Conservation (phyloP, 208 protist genomes). For the Trichomonas vaginalis region DNA sequence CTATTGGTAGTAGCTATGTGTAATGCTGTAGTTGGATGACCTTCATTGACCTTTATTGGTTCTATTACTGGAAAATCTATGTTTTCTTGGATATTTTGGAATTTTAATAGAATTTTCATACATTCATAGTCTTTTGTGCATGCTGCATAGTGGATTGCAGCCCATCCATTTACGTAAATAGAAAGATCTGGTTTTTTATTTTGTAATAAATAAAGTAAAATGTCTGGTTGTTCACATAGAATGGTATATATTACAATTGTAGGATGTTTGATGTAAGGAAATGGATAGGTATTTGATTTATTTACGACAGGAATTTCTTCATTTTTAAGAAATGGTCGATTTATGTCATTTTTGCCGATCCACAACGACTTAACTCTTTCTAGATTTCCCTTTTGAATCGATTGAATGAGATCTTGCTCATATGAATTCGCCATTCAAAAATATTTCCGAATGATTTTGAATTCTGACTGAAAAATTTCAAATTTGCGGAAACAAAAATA, state of each 20-base stretch:
- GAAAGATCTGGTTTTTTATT: background rate
- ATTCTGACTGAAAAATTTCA: too few relatives aligned
- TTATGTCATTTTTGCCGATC: background rate
- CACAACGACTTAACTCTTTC: background rate
- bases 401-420: background rate
- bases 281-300: background rate
- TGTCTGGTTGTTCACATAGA: background rate
- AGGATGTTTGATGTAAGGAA: background rate
- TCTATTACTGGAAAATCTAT: background rate
- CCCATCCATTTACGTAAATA: background rate
- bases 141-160: background rate
- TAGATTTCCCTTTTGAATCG: background rate
- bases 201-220: background rate
- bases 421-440: background rate
- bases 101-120: background rate
- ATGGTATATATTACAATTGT: background rate
- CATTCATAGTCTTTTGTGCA: background rate
- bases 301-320: background rate
- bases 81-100: background rate
- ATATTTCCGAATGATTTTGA: too few relatives aligned
- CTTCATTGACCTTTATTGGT: background rate
- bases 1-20: background rate
- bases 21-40: background rate
- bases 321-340: background rate
- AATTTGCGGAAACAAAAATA: too few relatives aligned